These are phyloP conservation scores for Suillus occidentalis DNA, from an alignment of 768 basidiomycete genomes.

Conservation along the genomic window DNA sequence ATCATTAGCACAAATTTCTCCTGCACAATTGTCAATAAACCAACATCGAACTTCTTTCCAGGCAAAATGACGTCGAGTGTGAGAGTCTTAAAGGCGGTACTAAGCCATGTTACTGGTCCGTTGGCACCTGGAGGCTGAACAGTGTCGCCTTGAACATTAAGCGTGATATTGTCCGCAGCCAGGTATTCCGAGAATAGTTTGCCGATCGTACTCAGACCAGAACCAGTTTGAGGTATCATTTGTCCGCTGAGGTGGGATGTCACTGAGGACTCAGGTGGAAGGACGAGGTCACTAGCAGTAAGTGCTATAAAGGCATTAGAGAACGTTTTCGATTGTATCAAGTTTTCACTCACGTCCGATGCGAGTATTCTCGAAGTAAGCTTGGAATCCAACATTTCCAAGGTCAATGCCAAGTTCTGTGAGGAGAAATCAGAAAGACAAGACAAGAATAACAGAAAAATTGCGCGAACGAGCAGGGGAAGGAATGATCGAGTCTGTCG, in stretches of 20 bases:
- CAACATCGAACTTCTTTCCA: constrained; percentile 55
- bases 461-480: constrained; percentile 60
- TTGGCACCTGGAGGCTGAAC: constrained; percentile 58
- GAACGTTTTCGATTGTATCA: not conserved
- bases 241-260: constrained; percentile 59
- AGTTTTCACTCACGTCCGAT: constrained; percentile 56
- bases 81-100: constrained; percentile 67
- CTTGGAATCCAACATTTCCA: constrained; percentile 62
- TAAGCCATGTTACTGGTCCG: constrained; percentile 60
- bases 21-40: constrained; percentile 11
- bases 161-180: constrained; percentile 60
- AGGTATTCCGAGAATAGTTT: constrained; percentile 66
- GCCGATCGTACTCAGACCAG: constrained; percentile 52
- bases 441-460: not conserved
- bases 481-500: constrained; percentile 64
- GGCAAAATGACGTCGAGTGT: constrained; percentile 61
- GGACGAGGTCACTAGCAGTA: constrained; percentile 45
- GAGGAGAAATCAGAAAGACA: constrained; percentile 21
- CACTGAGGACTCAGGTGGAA: constrained; percentile 49
- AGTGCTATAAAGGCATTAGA: constrained; percentile 44
- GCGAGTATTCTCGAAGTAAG: constrained; percentile 53
- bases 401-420: constrained; percentile 69
- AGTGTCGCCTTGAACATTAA: constrained; percentile 56
- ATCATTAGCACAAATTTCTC: constrained; percentile 1
- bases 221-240: constrained; percentile 62